Percentiles rank a stretch among this genome's conserved stretches.
Evolutionary conservation across 306 rosid species (phyloP).

Genomic region (Gastrolobium bilobum): DNA sequence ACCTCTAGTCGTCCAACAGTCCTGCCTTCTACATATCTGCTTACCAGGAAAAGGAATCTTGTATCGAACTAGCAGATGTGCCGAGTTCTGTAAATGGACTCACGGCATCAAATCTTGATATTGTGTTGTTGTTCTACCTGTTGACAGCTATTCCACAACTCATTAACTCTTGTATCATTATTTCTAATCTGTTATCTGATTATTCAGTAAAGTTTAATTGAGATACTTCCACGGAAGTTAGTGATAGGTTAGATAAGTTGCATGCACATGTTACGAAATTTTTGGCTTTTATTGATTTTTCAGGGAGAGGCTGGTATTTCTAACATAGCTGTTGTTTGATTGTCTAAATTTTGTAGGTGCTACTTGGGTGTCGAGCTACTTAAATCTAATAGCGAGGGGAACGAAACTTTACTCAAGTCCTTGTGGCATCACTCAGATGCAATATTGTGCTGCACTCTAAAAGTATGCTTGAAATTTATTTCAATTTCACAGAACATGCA

Average conservation of each 20-base stretch:
- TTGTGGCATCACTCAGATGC: conserved; percentile 98
- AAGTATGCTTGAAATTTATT: conserved; percentile 62
- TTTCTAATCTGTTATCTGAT: conserved; percentile 26
- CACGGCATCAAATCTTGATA: neutral
- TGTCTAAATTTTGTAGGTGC: conserved; percentile 64
- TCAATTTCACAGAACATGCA: neutral
- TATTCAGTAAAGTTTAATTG: neutral
- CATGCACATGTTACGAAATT: neutral
- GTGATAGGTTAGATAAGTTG: conserved; percentile 6
- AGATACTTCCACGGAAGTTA: conserved; percentile 13
- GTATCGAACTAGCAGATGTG: neutral
- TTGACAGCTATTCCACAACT: neutral
- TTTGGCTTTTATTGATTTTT: neutral
- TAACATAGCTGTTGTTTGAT: conserved; percentile 22
- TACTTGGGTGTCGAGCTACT: conserved; percentile 91
- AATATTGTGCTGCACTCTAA: conserved; percentile 89
- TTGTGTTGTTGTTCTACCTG: conserved; percentile 5
- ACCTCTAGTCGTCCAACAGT: neutral
- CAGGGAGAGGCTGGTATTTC: neutral
- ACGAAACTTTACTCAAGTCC: conserved; percentile 80
- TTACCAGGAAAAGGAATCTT: neutral
- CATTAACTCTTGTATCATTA: neutral
- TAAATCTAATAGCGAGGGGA: conserved; percentile 76
- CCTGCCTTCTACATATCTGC: neutral
- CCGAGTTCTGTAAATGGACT: conserved; percentile 1